Percentiles rank a stretch among this genome's conserved stretches.
phyloP scores from a whole-genome alignment of 2,329 filamentous ascomycete species.

The Fusarium setosum region DNA sequence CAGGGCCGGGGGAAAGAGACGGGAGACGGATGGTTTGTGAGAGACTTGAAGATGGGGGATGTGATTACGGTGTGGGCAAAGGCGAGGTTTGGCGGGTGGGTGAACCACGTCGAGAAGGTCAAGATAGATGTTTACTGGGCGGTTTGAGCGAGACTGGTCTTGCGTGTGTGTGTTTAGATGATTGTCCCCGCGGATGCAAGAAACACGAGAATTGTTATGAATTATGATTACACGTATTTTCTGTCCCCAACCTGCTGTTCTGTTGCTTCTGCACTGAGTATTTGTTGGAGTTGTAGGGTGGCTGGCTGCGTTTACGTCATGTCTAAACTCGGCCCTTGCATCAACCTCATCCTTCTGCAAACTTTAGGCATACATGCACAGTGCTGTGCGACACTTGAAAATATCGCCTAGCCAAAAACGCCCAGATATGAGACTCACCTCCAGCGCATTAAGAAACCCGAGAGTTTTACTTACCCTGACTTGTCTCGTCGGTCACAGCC shows the following conservation, averaged over 20 bases:
- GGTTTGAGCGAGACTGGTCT: slow-evolving; percentile 43
- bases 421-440: slow-evolving; percentile 25
- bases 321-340: background rate
- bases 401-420: background rate
- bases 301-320: too few relatives aligned
- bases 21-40: slow-evolving; percentile 66
- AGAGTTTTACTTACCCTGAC: slow-evolving; percentile 2
- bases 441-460: slow-evolving; percentile 6
- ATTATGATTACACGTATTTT: background rate
- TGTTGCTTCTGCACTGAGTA: background rate
- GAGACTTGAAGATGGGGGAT: slow-evolving; percentile 67
- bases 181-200: background rate
- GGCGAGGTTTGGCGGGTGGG: slow-evolving; percentile 66
- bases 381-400: too few relatives aligned
- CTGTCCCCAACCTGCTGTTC: background rate
- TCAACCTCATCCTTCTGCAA: too few relatives aligned
- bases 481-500: slow-evolving; percentile 1
- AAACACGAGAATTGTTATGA: background rate
- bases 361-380: too few relatives aligned
- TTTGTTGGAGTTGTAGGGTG: background rate
- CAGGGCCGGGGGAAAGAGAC: slow-evolving; percentile 63
- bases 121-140: slow-evolving; percentile 71
- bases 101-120: slow-evolving; percentile 61
- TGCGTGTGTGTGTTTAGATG: background rate
- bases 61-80: slow-evolving; percentile 71